Evolutionary conservation across 192 early-diverging fungal genomes (phyloP), one percentile per base, ranked within the genome.

Genomic region (Gaertneriomyces sp.): DNA sequence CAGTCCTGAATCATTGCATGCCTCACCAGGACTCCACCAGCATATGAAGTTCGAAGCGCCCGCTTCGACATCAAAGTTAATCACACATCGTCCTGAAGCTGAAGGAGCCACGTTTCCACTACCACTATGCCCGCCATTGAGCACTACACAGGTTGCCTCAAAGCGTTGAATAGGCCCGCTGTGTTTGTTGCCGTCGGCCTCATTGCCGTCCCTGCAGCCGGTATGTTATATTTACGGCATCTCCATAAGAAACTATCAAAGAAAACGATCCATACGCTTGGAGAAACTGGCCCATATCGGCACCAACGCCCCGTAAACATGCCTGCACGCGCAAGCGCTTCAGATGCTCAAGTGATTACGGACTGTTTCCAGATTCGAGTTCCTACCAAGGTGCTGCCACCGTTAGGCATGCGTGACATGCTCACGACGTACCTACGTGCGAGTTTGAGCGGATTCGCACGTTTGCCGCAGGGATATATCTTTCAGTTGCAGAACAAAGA

Each of bases 241-340:
- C 49, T 51, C n/a, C 49, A 51, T 20, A 51, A 51, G 49, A 51
- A 51, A 51, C 20, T 51, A 6, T 51, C 49, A n/a, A 51, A 51
- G 20, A 51, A 51, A 51, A 17, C n/a, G 5, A n/a, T 51, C 6
- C 49, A 51, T 6, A 6, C 49, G 6, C 49, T 51, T 51, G 49
- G 49, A 51, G 25, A 33, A 33, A 33, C 25, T 33, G 25, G 25
- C 25, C 25, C 25, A 33, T 33, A 33, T 33, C 25, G 25, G 25
- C 25, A 33, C 25, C 25, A 33, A 33, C 49, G 49, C n/a, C 49
- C 49, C 49, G 49, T 6, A n/a, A 51, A 51, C 49, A 17, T 51
- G n/a, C 49, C 49, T 5, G 49, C n/a, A n/a, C n/a, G n/a, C n/a
- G 49, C n/a, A n/a, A 51, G n/a, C 49, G 49, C n/a, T 5, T 20